Percentiles rank a stretch among this genome's conserved stretches.
Conservation (phyloP, 1,284 basidiomycete genomes). For the Kalmanozyma brasiliensis region DNA sequence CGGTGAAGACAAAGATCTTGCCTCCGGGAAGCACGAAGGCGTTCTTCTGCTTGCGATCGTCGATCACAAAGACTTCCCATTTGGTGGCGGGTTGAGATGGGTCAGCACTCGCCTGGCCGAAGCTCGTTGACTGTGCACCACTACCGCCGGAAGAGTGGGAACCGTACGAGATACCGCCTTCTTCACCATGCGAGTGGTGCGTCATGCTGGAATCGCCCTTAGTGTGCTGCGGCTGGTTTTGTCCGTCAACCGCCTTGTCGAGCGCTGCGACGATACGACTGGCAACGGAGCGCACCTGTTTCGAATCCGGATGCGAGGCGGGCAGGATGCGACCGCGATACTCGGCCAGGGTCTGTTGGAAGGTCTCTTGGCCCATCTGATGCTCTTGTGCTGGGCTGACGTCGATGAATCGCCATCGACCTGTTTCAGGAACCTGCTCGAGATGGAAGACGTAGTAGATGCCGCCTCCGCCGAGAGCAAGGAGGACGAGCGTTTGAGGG, state of each 20-base stretch:
- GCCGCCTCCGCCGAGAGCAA: slow-evolving; percentile 48
- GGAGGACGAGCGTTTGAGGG: slow-evolving; percentile 38
- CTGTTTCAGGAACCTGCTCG: slow-evolving; percentile 62
- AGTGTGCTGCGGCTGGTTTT: slow-evolving; percentile 39
- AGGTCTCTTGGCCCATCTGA: slow-evolving; percentile 70
- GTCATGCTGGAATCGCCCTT: slow-evolving; percentile 31
- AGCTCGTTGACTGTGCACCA: no score
- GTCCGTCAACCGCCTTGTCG: slow-evolving; percentile 70
- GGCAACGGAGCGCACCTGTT: slow-evolving; percentile 73
- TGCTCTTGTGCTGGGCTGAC: slow-evolving; percentile 55
- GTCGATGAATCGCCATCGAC: slow-evolving; percentile 65
- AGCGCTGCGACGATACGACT: slow-evolving; percentile 79
- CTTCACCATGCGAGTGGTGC: slow-evolving; percentile 38
- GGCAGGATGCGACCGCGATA: slow-evolving; percentile 76
- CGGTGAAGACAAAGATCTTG: slow-evolving; percentile 85
- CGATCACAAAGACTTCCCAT: slow-evolving; percentile 84
- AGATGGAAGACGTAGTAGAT: slow-evolving; percentile 64
- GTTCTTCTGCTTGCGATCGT: slow-evolving; percentile 78
- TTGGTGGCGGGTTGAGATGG: slow-evolving; percentile 31
- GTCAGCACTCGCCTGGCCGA: no score
- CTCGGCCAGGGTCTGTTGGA: slow-evolving; percentile 73
- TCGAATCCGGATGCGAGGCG: slow-evolving; percentile 75
- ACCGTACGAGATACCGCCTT: slow-evolving; percentile 43
- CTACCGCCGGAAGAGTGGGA: slow-evolving; percentile 12
- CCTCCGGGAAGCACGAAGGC: slow-evolving; percentile 81